These are phyloP conservation scores for Pichiaceae sp. DNA, from an alignment of 1,139 yeast genomes.

Conservation along the genomic window DNA sequence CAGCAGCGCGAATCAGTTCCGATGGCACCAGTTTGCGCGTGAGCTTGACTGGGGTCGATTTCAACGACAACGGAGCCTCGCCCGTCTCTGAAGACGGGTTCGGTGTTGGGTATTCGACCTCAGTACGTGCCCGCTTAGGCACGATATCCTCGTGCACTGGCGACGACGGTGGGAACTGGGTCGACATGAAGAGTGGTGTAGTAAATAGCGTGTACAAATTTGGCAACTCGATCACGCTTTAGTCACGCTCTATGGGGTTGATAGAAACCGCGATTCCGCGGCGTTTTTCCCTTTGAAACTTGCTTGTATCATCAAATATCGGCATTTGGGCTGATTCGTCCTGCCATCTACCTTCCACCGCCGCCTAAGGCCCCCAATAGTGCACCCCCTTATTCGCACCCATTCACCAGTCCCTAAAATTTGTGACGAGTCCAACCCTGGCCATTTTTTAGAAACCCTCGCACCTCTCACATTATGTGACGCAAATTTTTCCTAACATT, in stretches of 20 bases:
- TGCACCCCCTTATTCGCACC: too few species aligned
- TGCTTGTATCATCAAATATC: too few species aligned
- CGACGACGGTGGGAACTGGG: constrained; percentile 17
- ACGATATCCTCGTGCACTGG: constrained; percentile 8
- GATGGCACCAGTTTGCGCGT: background rate
- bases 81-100: constrained; percentile 34
- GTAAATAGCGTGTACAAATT: background rate
- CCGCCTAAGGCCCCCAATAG: too few species aligned
- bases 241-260: background rate
- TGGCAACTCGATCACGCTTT: background rate
- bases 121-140: background rate
- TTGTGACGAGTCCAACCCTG: too few species aligned
- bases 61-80: background rate
- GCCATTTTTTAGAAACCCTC: too few species aligned
- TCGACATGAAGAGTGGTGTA: background rate
- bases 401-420: too few species aligned
- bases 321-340: too few species aligned
- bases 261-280: too few species aligned
- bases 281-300: too few species aligned
- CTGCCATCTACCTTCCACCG: too few species aligned
- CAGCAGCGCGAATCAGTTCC: background rate
- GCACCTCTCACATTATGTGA: too few species aligned
- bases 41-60: background rate
- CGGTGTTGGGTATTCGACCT: constrained; percentile 30
- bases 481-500: too few species aligned